Conservation (phyloP, 345 rosid genomes). For the Tarenaya hassleriana region DNA sequence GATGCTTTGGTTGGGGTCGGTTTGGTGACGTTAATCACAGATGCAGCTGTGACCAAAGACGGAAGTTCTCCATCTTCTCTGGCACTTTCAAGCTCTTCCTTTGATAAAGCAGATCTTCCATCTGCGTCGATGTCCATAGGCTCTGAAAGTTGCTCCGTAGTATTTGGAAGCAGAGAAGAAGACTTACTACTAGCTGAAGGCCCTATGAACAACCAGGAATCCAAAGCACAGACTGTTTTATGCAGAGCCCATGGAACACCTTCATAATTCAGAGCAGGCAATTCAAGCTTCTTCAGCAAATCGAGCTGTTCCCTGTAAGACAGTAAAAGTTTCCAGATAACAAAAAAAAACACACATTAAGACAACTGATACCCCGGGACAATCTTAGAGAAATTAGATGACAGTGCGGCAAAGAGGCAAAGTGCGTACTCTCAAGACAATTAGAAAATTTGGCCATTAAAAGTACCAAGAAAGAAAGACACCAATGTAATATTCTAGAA, state of each 20-base stretch:
- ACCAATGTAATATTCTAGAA: neutral
- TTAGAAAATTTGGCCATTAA: conserved; percentile 10
- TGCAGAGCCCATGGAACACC: conserved; percentile 76
- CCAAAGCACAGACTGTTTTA: conserved; percentile 59
- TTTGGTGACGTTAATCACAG: conserved; percentile 35
- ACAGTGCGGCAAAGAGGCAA: conserved; percentile 6
- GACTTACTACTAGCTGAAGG: conserved; percentile 33
- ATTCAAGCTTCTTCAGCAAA: conserved; percentile 64
- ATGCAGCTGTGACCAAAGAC: conserved; percentile 47
- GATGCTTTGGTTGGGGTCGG: conserved; percentile 38
- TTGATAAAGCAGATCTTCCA: conserved; percentile 48
- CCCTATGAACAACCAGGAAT: conserved; percentile 57
- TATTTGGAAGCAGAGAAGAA: conserved; percentile 34
- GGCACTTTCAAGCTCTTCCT: conserved; percentile 52
- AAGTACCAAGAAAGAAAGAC: neutral
- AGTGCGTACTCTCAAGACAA: neutral
- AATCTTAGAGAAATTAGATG: conserved; percentile 7
- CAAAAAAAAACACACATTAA: conserved; percentile 18
- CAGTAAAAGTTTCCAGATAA: conserved; percentile 46
- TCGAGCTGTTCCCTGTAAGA: conserved; percentile 93
- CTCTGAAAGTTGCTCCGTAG: conserved; percentile 45
- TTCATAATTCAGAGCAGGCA: conserved; percentile 62
- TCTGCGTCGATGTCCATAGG: conserved; percentile 49
- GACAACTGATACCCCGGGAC: conserved; percentile 14
- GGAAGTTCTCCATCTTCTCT: conserved; percentile 98